Evolutionary conservation across 169 alveolate genomes (phyloP).

Genomic region (Plasmodium malariae): DNA sequence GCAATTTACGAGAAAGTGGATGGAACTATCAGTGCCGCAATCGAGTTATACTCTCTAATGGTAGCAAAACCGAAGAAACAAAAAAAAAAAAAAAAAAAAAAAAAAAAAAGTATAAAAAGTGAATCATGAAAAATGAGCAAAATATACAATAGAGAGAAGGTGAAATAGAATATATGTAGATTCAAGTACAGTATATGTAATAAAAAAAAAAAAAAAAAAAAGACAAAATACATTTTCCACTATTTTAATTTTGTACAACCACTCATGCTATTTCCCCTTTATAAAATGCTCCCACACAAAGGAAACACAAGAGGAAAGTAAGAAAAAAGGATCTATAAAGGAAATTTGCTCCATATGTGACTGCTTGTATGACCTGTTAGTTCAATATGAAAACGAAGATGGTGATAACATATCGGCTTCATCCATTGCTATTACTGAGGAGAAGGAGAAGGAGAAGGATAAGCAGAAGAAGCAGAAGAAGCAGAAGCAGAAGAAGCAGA

Average conservation of each 20-base stretch:
- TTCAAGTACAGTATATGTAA: too few species aligned
- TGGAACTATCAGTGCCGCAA: conserved; percentile 19
- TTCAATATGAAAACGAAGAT: conserved; percentile 9
- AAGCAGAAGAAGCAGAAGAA: not conserved
- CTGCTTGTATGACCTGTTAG: conserved; percentile 13
- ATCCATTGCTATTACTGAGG: not conserved
- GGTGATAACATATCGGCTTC: not conserved
- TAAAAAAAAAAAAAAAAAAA: too few species aligned
- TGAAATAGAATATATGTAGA: too few species aligned
- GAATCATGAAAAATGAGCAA: too few species aligned
- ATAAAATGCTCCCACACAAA: not conserved
- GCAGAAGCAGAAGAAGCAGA: not conserved
- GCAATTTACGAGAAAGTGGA: conserved; percentile 39
- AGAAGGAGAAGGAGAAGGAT: not conserved
- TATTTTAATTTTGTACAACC: too few species aligned
- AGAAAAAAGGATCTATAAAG: conserved; percentile 16
- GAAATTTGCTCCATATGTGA: conserved; percentile 35
- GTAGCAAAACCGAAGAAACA: conserved; percentile 12
- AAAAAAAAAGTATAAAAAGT: too few species aligned
- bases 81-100: not conserved
- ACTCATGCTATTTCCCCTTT: not conserved
- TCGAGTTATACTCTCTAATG: conserved; percentile 24
- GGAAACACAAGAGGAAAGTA: conserved; percentile 25
- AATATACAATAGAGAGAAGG: too few species aligned
- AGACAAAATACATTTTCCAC: too few species aligned